Evolutionary conservation across 768 basidiomycete species (phyloP).

Genomic region (Plicaturopsis crispa): DNA sequence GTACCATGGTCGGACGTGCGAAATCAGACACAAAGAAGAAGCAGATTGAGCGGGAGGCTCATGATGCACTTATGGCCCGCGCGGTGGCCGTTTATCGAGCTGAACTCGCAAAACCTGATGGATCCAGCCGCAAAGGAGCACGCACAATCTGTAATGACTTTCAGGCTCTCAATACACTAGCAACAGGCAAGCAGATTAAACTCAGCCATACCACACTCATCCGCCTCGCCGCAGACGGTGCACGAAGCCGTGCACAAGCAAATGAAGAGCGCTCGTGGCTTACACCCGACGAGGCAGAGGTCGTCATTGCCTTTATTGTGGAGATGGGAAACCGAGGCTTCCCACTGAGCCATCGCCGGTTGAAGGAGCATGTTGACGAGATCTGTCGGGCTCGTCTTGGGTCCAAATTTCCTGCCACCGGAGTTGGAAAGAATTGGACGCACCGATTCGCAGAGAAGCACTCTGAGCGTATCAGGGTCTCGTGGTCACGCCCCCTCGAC

Average conservation of each 20-base stretch:
- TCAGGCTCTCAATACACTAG: constrained; percentile 3
- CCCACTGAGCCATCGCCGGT: constrained; percentile 21
- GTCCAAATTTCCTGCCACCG: constrained; percentile 17
- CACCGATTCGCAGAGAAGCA: constrained; percentile 22
- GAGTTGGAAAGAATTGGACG: constrained; percentile 31
- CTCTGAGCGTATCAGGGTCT: constrained; percentile 16
- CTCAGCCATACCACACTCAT: constrained; percentile 12
- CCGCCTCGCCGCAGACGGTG: constrained; percentile 11
- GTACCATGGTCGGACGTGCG: neutral
- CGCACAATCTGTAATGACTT: constrained; percentile 10
- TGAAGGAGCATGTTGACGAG: constrained; percentile 26
- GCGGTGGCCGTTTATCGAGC: constrained; percentile 6
- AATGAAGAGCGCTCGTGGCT: constrained; percentile 23
- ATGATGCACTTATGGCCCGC: constrained; percentile 9
- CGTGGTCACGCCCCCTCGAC: constrained; percentile 26
- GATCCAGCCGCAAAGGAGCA: neutral
- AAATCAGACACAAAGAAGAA: constrained; percentile 11
- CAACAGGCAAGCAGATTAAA: constrained; percentile 10
- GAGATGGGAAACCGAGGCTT: constrained; percentile 24
- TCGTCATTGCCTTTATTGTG: constrained; percentile 19
- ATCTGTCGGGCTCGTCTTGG: constrained; percentile 21
- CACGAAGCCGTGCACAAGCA: constrained; percentile 13
- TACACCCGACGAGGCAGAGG: constrained; percentile 18
- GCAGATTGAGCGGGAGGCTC: constrained; percentile 9
- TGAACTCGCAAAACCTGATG: constrained; percentile 4